Evolutionary conservation across 352 stramenopile genomes (phyloP), one percentile per base, ranked within the genome.

Genomic region (Globisporangium paroecandrum): DNA sequence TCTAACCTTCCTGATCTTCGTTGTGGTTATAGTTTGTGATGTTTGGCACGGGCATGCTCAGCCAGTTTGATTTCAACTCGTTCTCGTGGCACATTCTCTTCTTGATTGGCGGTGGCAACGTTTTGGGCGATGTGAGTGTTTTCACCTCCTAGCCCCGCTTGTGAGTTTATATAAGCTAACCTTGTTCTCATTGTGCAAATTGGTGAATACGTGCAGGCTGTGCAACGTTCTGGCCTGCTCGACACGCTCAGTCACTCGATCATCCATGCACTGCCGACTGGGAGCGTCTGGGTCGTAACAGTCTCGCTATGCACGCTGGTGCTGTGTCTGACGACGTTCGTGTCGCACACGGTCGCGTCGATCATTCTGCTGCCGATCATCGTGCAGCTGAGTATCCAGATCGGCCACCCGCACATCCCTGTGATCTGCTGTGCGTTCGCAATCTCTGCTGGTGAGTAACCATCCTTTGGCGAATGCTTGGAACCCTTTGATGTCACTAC

Each of bases 21-120:
- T 53, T 49, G 1, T 32, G 55, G 66, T 1, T 67, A 8, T 65
- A 95, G 87, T 90, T 91, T 56, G 77, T 91, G 53, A 91, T 96
- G 84, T 96, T 97, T 69, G 89, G 89, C 51, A 90, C 84, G 6
- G 89, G 89, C 27, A 95, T 95, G 78, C 77, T 97, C 8, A 96
- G 86, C 54, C 85, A 97, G 74, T 95, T 97, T 34, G 92, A 98
- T 74, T 97, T 98, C 68, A 97, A 98, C 68, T 97, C 87, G 56
- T 97, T 98, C 65, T 97, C 90, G 18, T 98, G 92, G 92, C 92
- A 98, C 69, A 97, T 96, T 64, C 76, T 98, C 13, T 98, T 97
- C 68, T 70, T 98, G 22, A 96, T 98, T 34, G 92, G 91, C 9
- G 92, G 92, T 34, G 90, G 91, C 69, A 97, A 97, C 68, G 91